Base-by-base conservation (phyloP, 73 alveolate species). In the Uronychia setigera region DNA sequence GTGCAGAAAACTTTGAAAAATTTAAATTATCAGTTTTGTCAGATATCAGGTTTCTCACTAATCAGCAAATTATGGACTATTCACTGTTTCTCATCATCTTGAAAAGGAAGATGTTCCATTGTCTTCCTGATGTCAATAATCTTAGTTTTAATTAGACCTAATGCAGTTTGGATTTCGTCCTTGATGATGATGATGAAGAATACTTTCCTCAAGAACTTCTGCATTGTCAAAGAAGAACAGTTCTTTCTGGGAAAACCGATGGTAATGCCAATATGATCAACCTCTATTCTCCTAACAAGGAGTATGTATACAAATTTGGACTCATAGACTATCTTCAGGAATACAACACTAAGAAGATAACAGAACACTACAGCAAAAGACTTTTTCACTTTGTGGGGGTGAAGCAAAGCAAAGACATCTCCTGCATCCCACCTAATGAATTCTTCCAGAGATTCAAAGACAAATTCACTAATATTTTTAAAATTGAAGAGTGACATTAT, bases 251-350 rank as follows among this genome's bases (percentile, higher is more conserved):
- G 67, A 5, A 46, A 46, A 19, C 19, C 67, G 5, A 46, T 46
- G 67, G 67, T 29, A 74, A 76, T 58, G 80, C 80, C 33, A 81
- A 81, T 76, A 81, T 59, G 31, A 83, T 82, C 76, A 88, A 83
- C 31, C 81, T 88, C 67, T 88, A 82, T 60, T 88, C 91, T 29
- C 88, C 91, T 58, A 34, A 58, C 28, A 29, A 81, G 79, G 57
- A 81, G 32, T 88, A 79, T 46, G 79, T 82, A 31, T 88, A 83
- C 76, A 79, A 77, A 14, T 79, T 88, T 67, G 94, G 94, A 31
- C 91, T 88, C 5, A 88, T 88, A n/a, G 94, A 88, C 78, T 88
- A 88, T 60, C 84, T 88, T 74, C 91, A 87, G 58, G 83, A 83
- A 59, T 88, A 82, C 87, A 88, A 82, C 31, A 83, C 80, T 78